These are phyloP conservation scores for Blastobotrys buckinghamii DNA, from an alignment of 1,139 yeast species.

Conservation along the genomic window DNA sequence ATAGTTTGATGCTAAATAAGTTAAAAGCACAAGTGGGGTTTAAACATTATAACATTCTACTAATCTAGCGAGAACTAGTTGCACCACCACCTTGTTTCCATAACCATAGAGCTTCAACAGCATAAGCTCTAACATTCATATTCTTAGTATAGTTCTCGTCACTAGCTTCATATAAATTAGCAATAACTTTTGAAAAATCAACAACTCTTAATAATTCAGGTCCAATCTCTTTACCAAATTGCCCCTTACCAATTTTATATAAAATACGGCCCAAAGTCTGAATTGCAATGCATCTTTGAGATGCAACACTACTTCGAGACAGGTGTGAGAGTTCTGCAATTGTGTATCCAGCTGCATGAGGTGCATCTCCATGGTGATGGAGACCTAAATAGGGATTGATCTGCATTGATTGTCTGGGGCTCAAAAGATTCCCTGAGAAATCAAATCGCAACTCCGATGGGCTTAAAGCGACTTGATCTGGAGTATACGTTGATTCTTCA, in stretches of 20 bases:
- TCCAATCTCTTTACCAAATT: constrained; percentile 46
- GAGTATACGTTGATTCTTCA: constrained; percentile 32
- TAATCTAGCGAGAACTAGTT: neutral
- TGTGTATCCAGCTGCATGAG: constrained; percentile 90
- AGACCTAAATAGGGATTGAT: constrained; percentile 62
- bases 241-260: constrained; percentile 62
- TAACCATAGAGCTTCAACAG: constrained; percentile 90
- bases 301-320: constrained; percentile 70
- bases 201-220: constrained; percentile 71
- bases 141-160: constrained; percentile 62
- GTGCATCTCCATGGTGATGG: constrained; percentile 88
- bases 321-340: constrained; percentile 74
- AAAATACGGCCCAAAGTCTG: constrained; percentile 83
- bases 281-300: constrained; percentile 82
- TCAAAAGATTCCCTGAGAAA: constrained; percentile 71
- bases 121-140: constrained; percentile 74
- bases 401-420: constrained; percentile 40
- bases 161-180: constrained; percentile 65
- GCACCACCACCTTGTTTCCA: constrained; percentile 53
- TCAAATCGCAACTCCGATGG: constrained; percentile 70
- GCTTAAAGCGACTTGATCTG: constrained; percentile 29
- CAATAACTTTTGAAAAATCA: constrained; percentile 59
- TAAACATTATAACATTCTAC: neutral
- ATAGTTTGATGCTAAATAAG: too few species aligned
- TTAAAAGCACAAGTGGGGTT: neutral